A percentile compares a stretch with the other conserved stretches of the same genome.
phyloP scores from a whole-genome alignment of 345 rosid species.

The Combretum micranthum region DNA sequence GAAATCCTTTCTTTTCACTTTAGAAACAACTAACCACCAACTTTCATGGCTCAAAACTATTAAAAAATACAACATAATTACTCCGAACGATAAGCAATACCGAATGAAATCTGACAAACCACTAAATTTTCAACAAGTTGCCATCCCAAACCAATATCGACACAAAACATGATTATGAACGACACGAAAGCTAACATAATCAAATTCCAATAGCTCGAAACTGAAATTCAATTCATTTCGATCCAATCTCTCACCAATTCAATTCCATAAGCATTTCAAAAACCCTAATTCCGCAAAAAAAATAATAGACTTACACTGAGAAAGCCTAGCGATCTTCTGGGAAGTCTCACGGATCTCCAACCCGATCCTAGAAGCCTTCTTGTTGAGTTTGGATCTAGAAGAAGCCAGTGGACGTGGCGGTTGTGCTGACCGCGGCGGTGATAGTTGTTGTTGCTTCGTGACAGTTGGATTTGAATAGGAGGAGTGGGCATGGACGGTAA shows the following conservation, averaged over 20 bases:
- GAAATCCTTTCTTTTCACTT: too few relatives aligned
- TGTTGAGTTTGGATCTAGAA: slow-evolving; percentile 76
- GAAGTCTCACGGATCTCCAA: slow-evolving; percentile 65
- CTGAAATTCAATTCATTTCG: too few relatives aligned
- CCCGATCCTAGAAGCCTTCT: slow-evolving; percentile 61
- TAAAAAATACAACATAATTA: too few relatives aligned
- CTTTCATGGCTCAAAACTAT: too few relatives aligned
- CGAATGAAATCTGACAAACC: too few relatives aligned
- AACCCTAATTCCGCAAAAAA: neutral
- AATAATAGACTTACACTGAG: slow-evolving; percentile 38
- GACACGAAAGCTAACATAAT: neutral
- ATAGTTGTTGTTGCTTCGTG: slow-evolving; percentile 19
- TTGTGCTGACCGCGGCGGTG: too few relatives aligned
- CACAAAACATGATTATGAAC: too few relatives aligned
- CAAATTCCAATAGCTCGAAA: neutral
- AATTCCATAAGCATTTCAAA: neutral
- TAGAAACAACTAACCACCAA: too few relatives aligned
- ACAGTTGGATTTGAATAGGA: slow-evolving; percentile 13
- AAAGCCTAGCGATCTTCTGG: slow-evolving; percentile 60
- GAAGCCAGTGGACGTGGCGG: slow-evolving; percentile 20
- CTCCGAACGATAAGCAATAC: too few relatives aligned
- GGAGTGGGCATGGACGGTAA: slow-evolving; percentile 17
- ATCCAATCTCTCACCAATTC: too few relatives aligned
- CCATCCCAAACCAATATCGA: too few relatives aligned
- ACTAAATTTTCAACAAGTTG: too few relatives aligned